Conservation (phyloP, 441 rosid genomes). For the Populus hybrid region DNA sequence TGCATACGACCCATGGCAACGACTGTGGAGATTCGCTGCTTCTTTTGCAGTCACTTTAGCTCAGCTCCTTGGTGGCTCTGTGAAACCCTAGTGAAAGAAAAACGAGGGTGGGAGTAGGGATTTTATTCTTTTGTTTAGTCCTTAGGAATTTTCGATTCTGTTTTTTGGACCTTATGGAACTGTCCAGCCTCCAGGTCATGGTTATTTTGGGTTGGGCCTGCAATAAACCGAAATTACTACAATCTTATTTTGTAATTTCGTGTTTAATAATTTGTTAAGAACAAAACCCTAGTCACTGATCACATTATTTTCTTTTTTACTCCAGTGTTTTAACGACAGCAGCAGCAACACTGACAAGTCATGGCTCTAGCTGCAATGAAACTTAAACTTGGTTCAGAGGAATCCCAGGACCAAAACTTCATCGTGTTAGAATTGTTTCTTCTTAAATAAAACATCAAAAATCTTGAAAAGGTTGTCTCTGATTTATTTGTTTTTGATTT, state of each 20-base stretch:
- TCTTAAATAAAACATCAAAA: too few relatives aligned
- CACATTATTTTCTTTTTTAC: too few relatives aligned
- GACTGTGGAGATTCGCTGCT: not conserved
- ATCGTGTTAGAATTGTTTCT: too few relatives aligned
- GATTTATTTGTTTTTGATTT: too few relatives aligned
- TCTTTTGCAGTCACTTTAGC: not conserved
- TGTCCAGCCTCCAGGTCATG: not conserved
- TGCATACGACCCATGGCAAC: constrained; percentile 83
- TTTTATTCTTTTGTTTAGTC: not conserved
- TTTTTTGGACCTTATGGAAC: not conserved
- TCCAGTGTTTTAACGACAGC: too few relatives aligned
- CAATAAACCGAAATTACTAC: not conserved
- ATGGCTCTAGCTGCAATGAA: too few relatives aligned
- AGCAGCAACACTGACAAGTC: too few relatives aligned
- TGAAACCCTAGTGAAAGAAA: not conserved
- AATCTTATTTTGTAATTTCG: not conserved
- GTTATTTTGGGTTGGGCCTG: not conserved
- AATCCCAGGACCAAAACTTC: too few relatives aligned
- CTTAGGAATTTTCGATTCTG: not conserved
- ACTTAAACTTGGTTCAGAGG: too few relatives aligned
- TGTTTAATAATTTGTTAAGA: too few relatives aligned
- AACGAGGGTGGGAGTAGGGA: not conserved
- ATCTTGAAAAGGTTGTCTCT: too few relatives aligned
- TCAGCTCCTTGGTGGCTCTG: not conserved
- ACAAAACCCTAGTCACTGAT: too few relatives aligned